Evolutionary conservation across 768 basidiomycete species (phyloP), one percentile per base, ranked within the genome.

Genomic region (Podaxis sp.): DNA sequence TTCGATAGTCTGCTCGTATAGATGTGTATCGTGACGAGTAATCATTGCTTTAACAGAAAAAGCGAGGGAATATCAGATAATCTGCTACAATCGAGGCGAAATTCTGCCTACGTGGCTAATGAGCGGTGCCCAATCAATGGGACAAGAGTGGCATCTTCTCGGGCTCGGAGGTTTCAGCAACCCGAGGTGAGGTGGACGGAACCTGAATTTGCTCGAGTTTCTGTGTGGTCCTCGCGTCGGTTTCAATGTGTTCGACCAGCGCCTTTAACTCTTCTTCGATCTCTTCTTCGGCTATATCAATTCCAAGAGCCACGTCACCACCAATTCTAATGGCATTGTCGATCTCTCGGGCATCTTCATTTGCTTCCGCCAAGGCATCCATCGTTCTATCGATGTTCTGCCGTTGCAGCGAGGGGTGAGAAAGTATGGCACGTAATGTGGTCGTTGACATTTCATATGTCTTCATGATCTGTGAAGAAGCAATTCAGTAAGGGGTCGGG

Each of bases 341-440:
- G 15, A 97, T 79, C 67, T 97, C 95, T 41, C 80, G 80, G 48
- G 93, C 92, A 69, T 95, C 88, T 0, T 88, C 84, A 65, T 92
- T 89, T 2, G 90, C 91, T 64, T 90, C 89, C 0, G 91, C 89
- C 67, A 99, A 81, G 8, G 88, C 89, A 26, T 95, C 92, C 85
- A 96, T 88, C 2, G 95, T 96, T 67, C 85, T 82, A 61, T 96
- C 91, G 52, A 99, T 85, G 55, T 81, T 83, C 15, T 88, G 88
- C n/a, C 86, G 83, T 64, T 89, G 87, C 12, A 99, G 78, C 0
- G 87, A 87, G 0, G 95, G 94, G 67, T 96, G 87, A 7, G 88
- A 78, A 1, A 98, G 84, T 49, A 98, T 86, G 0, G 85, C 75
- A 13, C 83, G 83, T 5, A 98, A 79, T 0, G 95, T 95, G 5